These are phyloP conservation scores for Hemisphaericaspora xylanilytica DNA, from an alignment of 1,139 yeast species.

Conservation along the genomic window DNA sequence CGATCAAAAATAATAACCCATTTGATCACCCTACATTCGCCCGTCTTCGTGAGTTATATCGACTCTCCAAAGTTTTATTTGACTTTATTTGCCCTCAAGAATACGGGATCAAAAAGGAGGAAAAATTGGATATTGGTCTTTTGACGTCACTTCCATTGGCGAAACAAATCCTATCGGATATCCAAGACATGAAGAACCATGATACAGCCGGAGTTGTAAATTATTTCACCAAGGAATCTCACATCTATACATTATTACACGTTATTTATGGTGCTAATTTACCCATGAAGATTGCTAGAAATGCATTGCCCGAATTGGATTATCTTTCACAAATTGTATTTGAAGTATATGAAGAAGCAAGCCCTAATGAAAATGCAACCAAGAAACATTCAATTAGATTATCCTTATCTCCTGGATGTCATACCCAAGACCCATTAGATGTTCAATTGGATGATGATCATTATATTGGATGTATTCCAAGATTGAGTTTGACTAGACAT, in stretches of 20 bases:
- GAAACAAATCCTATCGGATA: slow-evolving; percentile 77
- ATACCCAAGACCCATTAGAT: slow-evolving; percentile 95
- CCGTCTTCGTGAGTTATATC: slow-evolving; percentile 80
- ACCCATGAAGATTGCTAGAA: slow-evolving; percentile 91
- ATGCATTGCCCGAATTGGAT: slow-evolving; percentile 94
- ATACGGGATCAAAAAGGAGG: slow-evolving; percentile 94
- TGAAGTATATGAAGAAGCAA: slow-evolving; percentile 87
- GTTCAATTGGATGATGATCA: slow-evolving; percentile 95
- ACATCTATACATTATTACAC: slow-evolving; percentile 88
- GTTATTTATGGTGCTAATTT: slow-evolving; percentile 91
- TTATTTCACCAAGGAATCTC: slow-evolving; percentile 95
- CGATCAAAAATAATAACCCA: slow-evolving; percentile 40
- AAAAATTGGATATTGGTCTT: slow-evolving; percentile 92
- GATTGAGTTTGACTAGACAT: slow-evolving; percentile 86
- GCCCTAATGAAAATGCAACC: slow-evolving; percentile 51
- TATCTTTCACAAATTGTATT: slow-evolving; percentile 92
- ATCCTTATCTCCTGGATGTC: slow-evolving; percentile 95
- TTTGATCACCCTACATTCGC: slow-evolving; percentile 82
- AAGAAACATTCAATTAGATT: slow-evolving; percentile 87
- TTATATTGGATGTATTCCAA: slow-evolving; percentile 93
- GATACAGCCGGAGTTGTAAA: slow-evolving; percentile 73
- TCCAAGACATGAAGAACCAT: slow-evolving; percentile 73
- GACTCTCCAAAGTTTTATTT: slow-evolving; percentile 87
- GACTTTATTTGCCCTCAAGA: slow-evolving; percentile 99
- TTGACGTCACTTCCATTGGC: slow-evolving; percentile 93